phyloP scores from a whole-genome alignment of 306 rosid species.

The Datisca glomerata region DNA sequence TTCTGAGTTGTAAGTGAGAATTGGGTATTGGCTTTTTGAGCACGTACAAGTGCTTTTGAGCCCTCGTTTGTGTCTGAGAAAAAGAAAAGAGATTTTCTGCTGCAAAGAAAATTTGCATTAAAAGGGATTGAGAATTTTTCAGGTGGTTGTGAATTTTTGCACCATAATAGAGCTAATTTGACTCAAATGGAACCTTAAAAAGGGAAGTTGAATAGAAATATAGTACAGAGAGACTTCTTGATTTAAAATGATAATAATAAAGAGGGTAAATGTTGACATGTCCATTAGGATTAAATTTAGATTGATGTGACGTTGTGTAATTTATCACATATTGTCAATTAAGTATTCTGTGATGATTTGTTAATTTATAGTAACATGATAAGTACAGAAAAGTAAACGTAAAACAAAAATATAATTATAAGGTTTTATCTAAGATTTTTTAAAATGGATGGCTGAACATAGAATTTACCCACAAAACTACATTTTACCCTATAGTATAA shows the following conservation, averaged over 20 bases:
- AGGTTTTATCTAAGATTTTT: too few species aligned
- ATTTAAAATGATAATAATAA: constrained; percentile 4
- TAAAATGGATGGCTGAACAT: too few species aligned
- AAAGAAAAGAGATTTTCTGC: not conserved
- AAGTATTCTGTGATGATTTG: too few species aligned
- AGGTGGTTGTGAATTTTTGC: not conserved
- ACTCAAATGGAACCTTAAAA: constrained; percentile 2
- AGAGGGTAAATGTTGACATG: too few species aligned
- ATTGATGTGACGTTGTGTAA: too few species aligned
- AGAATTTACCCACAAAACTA: too few species aligned
- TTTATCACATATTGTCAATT: too few species aligned
- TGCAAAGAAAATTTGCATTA: not conserved
- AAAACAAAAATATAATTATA: too few species aligned
- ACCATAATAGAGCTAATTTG: constrained; percentile 6
- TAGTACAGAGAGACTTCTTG: not conserved
- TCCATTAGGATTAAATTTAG: too few species aligned
- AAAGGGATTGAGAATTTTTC: not conserved
- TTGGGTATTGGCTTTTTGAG: constrained; percentile 25
- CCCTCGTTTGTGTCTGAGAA: constrained; percentile 19
- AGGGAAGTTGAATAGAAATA: not conserved
- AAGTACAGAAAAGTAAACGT: too few species aligned
- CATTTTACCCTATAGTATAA: too few species aligned
- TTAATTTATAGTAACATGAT: too few species aligned
- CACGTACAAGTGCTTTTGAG: constrained; percentile 36
- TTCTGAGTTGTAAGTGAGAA: constrained; percentile 16